phyloP scores from a whole-genome alignment of 768 basidiomycete genomes.

The Naganishia antarctica region DNA sequence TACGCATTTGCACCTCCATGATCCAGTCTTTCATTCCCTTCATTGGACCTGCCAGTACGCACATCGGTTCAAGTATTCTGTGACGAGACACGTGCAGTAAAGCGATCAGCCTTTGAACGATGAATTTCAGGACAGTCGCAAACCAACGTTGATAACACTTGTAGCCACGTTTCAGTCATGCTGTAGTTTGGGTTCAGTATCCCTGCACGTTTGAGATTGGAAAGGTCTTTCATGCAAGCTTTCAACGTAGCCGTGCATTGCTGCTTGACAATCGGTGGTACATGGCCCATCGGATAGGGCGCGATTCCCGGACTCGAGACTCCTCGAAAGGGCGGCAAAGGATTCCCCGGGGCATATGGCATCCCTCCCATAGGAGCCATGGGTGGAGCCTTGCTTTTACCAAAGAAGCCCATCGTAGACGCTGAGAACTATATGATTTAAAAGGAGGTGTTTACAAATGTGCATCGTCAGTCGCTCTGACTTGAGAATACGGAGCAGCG shows the following conservation, averaged over 20 bases:
- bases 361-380: background rate
- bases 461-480: too few species aligned
- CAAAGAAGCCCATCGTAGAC: background rate
- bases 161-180: background rate
- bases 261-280: background rate
- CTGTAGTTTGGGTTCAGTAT: background rate
- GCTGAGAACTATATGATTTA: background rate
- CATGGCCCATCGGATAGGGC: slow-evolving; percentile 6
- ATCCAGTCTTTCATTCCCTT: background rate
- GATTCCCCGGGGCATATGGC: background rate
- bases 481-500: too few species aligned
- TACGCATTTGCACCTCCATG: slow-evolving; percentile 8
- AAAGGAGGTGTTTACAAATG: too few species aligned
- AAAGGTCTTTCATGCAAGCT: background rate
- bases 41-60: background rate
- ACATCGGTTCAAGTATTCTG: slow-evolving; percentile 3
- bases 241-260: background rate
- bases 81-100: background rate
- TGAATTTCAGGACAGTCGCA: background rate
- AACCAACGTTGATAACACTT: background rate
- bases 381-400: background rate
- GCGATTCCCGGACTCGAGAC: background rate
- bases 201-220: background rate
- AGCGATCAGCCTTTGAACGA: background rate
- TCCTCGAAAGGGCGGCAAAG: slow-evolving; percentile 5